A percentile compares a stretch with the other conserved stretches of the same genome.
phyloP scores from a whole-genome alignment of 2,329 filamentous ascomycete genomes.

The Coleophoma cylindrospora region DNA sequence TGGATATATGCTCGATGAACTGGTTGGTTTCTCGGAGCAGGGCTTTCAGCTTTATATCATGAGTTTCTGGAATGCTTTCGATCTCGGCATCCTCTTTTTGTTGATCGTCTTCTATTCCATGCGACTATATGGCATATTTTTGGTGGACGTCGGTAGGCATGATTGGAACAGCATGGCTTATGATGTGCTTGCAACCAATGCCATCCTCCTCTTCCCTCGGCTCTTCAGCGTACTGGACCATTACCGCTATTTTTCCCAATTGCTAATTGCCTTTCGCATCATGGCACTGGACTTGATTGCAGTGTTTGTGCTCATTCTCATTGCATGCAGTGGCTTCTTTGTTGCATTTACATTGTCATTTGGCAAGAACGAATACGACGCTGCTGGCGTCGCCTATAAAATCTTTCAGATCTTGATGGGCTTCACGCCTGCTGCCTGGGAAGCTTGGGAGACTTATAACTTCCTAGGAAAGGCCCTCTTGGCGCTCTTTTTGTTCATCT shows the following conservation, averaged over 20 bases:
- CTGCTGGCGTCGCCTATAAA: constrained; percentile 75
- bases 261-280: constrained; percentile 87
- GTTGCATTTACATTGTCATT: constrained; percentile 88
- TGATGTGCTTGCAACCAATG: constrained; percentile 88
- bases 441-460: constrained; percentile 73
- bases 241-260: constrained; percentile 92
- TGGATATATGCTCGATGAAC: constrained; percentile 93
- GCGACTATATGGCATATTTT: constrained; percentile 79
- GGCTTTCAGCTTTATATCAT: constrained; percentile 95
- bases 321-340: constrained; percentile 91
- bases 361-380: constrained; percentile 61
- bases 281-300: constrained; percentile 90
- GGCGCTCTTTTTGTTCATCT: constrained; percentile 83
- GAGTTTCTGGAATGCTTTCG: constrained; percentile 97
- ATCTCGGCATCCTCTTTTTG: constrained; percentile 81
- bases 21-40: constrained; percentile 94
- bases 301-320: constrained; percentile 76
- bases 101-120: constrained; percentile 88
- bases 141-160: constrained; percentile 64
- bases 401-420: constrained; percentile 95
- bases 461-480: constrained; percentile 71
- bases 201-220: constrained; percentile 82
- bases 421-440: constrained; percentile 93
- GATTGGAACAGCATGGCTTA: constrained; percentile 81
- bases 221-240: constrained; percentile 92